Base-by-base conservation (phyloP, 768 basidiomycete genomes). In the Dioszegia aurantiaca region DNA sequence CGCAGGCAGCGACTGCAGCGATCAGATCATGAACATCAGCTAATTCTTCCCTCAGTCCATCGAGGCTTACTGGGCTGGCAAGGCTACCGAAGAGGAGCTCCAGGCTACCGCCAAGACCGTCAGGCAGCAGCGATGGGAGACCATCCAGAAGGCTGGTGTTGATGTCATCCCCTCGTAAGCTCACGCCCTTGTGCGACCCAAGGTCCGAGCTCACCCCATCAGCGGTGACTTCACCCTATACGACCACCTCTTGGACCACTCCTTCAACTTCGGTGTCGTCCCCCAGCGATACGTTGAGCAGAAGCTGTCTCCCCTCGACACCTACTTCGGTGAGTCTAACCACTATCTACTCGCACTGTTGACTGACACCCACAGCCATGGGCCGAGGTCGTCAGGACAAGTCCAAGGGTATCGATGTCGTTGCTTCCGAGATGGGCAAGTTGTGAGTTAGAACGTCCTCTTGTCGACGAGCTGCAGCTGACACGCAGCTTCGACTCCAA, bases 151-250 rank as follows among this genome's bases (percentile, higher is more conserved):
- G 46, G 84, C 85, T 69, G 87, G 89, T 56, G 93, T 97, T 62
- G 88, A 94, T 77, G 82, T 86, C 72, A 82, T 98, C 78, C 91
- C 94, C 54, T 93, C 91, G 94, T 93, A 63, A 56, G 83, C 77
- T 62, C 70, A 46, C 74, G 58, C 59, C 59, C 17, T 41, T 43
- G 30, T 40, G 24, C 5, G 52, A n/a, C 41, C 52, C 59, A 47
- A 46, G 27, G 60, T 49, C 36, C 43, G 55, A 62, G 33, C 39
- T 31, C 46, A n/a, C 65, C 27, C 10, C 5, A 36, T 46, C 70
- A 99, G 95, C 72, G 94, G 94, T 72, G 95, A 98, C 76, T 99
- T 99, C 79, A 88, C 95, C 31, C 85, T 99, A 62, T 99, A 97
- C 78, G 94, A 97, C 80, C 94, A 98, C 78, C 90, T 97, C 77